Conservation (phyloP, 352 stramenopile genomes). For the Phytophthora rubi region DNA sequence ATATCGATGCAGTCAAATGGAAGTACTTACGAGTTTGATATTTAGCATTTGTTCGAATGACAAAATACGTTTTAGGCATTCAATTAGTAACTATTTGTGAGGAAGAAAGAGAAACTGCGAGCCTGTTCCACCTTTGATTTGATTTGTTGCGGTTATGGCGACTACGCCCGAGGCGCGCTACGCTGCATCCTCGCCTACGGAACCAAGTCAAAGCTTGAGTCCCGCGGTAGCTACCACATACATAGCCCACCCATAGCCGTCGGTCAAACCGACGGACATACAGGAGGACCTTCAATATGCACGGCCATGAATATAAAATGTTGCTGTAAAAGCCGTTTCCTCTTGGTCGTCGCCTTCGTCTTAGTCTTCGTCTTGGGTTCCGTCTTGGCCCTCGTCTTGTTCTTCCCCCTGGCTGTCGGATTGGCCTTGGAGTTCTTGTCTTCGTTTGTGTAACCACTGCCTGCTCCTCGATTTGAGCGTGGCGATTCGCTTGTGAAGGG, state of each 20-base stretch:
- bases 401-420: neutral
- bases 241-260: neutral
- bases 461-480: neutral
- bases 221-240: constrained; percentile 4
- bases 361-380: neutral
- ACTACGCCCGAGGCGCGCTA: neutral
- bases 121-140: neutral
- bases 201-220: neutral
- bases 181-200: constrained; percentile 2
- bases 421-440: neutral
- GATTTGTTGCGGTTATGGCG: constrained; percentile 5
- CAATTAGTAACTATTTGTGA: no score
- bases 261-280: neutral
- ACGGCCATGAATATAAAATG: neutral
- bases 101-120: no score
- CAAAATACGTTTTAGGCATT: no score
- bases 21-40: no score
- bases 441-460: neutral
- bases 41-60: no score
- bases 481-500: neutral
- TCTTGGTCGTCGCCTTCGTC: neutral
- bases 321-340: neutral
- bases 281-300: neutral
- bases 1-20: no score
- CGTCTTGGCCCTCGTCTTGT: neutral